These are phyloP conservation scores for Aspergillus quadrilineatus DNA, from an alignment of 2,329 filamentous ascomycete genomes.

Conservation along the genomic window DNA sequence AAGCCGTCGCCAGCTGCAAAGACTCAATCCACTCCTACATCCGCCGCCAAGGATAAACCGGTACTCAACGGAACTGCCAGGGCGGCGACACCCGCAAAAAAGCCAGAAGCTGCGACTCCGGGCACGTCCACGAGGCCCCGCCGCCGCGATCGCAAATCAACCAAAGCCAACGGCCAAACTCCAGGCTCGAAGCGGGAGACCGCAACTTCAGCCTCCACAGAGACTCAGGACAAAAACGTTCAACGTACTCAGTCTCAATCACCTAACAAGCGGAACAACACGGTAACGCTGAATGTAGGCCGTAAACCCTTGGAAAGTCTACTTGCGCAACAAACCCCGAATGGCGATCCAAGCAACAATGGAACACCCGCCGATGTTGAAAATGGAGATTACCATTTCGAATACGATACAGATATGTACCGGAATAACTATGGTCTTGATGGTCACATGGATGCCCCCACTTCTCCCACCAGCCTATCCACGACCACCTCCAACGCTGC, in stretches of 20 bases:
- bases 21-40: not conserved
- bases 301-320: slow-evolving; percentile 16
- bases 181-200: slow-evolving; percentile 1
- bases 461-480: slow-evolving; percentile 22
- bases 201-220: not conserved
- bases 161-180: not conserved
- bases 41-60: slow-evolving; percentile 1
- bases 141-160: slow-evolving; percentile 17
- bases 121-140: slow-evolving; percentile 11
- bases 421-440: slow-evolving; percentile 23
- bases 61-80: slow-evolving; percentile 4
- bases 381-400: slow-evolving; percentile 20
- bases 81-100: slow-evolving; percentile 11
- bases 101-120: slow-evolving; percentile 7
- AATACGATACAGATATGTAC: slow-evolving; percentile 24
- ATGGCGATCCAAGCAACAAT: slow-evolving; percentile 14
- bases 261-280: slow-evolving; percentile 14
- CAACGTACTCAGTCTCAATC: slow-evolving; percentile 2
- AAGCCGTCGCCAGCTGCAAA: slow-evolving; percentile 8
- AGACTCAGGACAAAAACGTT: not conserved
- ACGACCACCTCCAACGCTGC: slow-evolving; percentile 19
- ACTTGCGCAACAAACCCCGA: not conserved
- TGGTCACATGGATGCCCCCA: slow-evolving; percentile 20
- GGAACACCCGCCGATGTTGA: slow-evolving; percentile 15
- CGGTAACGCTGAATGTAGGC: slow-evolving; percentile 17